Percentiles rank a stretch among this genome's conserved stretches.
These are phyloP conservation scores for Clitopilus hobsonii DNA, from an alignment of 768 basidiomycete genomes.

Conservation along the genomic window DNA sequence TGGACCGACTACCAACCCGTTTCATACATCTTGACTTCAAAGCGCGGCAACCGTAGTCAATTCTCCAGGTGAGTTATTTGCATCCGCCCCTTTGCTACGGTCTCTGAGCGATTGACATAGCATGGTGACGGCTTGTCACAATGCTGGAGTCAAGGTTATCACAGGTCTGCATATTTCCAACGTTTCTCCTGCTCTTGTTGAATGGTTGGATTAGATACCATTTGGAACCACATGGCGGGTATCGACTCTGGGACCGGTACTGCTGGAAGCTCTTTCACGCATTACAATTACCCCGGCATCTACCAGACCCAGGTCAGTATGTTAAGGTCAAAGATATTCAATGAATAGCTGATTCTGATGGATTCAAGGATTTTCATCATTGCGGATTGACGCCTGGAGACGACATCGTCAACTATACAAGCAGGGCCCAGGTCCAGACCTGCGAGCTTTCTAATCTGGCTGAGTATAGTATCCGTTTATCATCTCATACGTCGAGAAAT, in stretches of 20 bases:
- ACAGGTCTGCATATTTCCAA: conserved; percentile 26
- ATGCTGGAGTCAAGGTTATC: conserved; percentile 54
- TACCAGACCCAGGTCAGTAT: conserved; percentile 40
- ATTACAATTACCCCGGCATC: conserved; percentile 48
- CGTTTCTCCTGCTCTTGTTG: background rate
- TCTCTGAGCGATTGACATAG: conserved; percentile 13
- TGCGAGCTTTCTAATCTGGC: conserved; percentile 49
- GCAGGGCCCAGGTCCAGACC: conserved; percentile 51
- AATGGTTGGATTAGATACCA: conserved; percentile 32
- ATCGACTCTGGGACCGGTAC: conserved; percentile 42
- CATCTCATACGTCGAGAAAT: background rate
- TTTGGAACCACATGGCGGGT: conserved; percentile 68
- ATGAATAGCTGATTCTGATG: background rate
- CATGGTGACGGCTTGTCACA: conserved; percentile 48
- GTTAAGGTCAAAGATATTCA: conserved; percentile 5
- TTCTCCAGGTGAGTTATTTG: conserved; percentile 29
- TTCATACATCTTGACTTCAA: conserved; percentile 60
- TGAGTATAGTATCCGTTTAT: conserved; percentile 34
- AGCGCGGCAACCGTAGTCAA: conserved; percentile 55
- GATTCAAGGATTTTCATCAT: conserved; percentile 52
- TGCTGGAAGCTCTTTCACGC: conserved; percentile 46
- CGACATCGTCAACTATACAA: conserved; percentile 51
- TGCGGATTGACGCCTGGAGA: conserved; percentile 51
- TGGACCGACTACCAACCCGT: conserved; percentile 76
- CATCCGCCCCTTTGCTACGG: conserved; percentile 10